phyloP scores from a whole-genome alignment of 2,329 filamentous ascomycete species.

The Blumeria hordei region DNA sequence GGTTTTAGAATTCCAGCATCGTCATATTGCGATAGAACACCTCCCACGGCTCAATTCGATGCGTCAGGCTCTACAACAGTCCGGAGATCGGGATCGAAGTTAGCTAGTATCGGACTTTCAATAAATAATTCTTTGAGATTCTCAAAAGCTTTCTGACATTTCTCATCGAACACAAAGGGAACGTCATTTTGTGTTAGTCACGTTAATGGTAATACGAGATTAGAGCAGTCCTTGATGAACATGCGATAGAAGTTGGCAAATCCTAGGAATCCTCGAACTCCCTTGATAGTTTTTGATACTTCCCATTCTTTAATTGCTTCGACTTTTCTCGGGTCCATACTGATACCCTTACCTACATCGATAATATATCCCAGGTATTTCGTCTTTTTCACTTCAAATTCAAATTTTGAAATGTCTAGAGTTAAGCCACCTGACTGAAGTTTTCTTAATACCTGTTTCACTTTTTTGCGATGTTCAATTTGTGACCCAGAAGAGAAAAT shows the following conservation, averaged over 20 bases:
- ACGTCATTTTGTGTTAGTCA: too few species aligned
- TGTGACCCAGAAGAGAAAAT: background rate
- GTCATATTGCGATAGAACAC: background rate
- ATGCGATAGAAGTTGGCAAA: too few species aligned
- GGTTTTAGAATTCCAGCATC: background rate
- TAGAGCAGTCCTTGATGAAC: too few species aligned
- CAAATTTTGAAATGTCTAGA: background rate
- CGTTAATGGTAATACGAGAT: too few species aligned
- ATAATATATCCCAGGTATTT: background rate
- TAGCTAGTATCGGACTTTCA: background rate
- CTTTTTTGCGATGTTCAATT: background rate
- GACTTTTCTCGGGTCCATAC: too few species aligned
- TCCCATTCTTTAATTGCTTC: too few species aligned
- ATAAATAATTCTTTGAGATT: background rate
- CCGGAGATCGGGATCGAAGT: background rate
- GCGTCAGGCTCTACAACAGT: background rate
- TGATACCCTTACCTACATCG: background rate
- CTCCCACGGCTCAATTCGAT: background rate
- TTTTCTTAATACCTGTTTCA: background rate
- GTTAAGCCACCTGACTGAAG: background rate
- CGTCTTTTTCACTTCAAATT: background rate
- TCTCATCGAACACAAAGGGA: too few species aligned
- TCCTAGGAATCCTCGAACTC: too few species aligned
- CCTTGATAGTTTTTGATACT: too few species aligned
- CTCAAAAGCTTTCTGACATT: too few species aligned